Evolutionary conservation across 2,329 filamentous ascomycete genomes (phyloP).

Genomic region (Dothistroma pini): DNA sequence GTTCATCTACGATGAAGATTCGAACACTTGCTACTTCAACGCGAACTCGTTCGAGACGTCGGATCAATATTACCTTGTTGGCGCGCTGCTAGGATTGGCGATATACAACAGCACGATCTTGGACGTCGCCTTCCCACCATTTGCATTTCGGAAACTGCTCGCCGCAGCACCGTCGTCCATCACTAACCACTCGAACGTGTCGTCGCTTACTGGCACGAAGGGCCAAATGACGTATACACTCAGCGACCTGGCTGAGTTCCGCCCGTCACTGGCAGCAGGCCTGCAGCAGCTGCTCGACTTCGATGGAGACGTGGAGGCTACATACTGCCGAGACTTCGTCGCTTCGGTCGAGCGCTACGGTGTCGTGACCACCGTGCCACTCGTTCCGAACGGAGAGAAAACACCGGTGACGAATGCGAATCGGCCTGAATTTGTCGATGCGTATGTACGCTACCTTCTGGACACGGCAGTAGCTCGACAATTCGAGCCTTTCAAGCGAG

Average conservation of each 20-base stretch:
- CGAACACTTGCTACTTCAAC: conserved; percentile 89
- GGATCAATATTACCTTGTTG: conserved; percentile 87
- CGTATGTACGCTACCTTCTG: conserved; percentile 76
- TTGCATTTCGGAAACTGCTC: conserved; percentile 83
- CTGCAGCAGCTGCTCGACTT: conserved; percentile 74
- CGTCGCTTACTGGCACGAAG: conserved; percentile 34
- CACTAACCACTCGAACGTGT: conserved; percentile 52
- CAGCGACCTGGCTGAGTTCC: conserved; percentile 78
- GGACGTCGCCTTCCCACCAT: conserved; percentile 81
- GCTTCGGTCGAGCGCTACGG: conserved; percentile 76
- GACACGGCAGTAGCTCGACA: conserved; percentile 74
- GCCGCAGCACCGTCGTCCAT: conserved; percentile 66
- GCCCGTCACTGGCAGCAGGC: conserved; percentile 70
- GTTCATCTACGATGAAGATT: conserved; percentile 89
- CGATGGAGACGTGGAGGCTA: conserved; percentile 76
- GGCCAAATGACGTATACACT: conserved; percentile 66
- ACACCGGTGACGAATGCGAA: conserved; percentile 80
- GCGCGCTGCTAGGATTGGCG: conserved; percentile 79
- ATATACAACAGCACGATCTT: conserved; percentile 95
- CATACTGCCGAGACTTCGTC: conserved; percentile 79
- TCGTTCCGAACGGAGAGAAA: conserved; percentile 70
- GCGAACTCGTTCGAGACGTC: conserved; percentile 84
- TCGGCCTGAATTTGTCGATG: conserved; percentile 77
- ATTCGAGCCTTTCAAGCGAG: conserved; percentile 90
- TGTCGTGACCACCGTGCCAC: conserved; percentile 59